A percentile compares a stretch with the other conserved stretches of the same genome.
Evolutionary conservation across 2,329 filamentous ascomycete genomes (phyloP).

Genomic region (Diaporthe humulicola): DNA sequence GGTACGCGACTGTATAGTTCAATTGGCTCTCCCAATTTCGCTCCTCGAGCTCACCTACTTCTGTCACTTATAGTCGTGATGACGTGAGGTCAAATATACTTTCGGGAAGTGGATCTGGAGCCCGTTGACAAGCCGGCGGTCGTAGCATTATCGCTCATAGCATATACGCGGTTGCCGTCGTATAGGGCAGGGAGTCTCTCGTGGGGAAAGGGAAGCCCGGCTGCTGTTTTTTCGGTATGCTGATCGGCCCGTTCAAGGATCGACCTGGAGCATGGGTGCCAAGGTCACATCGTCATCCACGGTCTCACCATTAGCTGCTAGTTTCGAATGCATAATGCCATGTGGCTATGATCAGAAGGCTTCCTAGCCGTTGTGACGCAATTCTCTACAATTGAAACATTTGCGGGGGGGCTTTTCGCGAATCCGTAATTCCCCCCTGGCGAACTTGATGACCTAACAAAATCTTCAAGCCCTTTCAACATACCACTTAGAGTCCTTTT

Average conservation of each 20-base stretch:
- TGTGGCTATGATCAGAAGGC: not conserved
- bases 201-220: not conserved
- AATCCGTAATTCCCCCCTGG: not conserved
- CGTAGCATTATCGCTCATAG: not conserved
- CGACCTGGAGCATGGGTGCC: not conserved
- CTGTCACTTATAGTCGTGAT: not conserved
- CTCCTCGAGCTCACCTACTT: not conserved
- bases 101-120: conserved; percentile 15
- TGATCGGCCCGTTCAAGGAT: not conserved
- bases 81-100: conserved; percentile 24
- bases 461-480: not conserved
- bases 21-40: not conserved
- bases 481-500: too few relatives aligned
- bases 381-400: not conserved
- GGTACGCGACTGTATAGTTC: not conserved
- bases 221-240: not conserved
- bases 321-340: conserved; percentile 23
- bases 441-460: not conserved
- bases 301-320: conserved; percentile 14
- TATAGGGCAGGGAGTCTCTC: conserved; percentile 17
- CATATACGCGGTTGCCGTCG: not conserved
- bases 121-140: not conserved
- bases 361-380: not conserved
- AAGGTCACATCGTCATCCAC: conserved; percentile 6
- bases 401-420: not conserved